A percentile compares a stretch with the other conserved stretches of the same genome.
Conservation (phyloP, 345 rosid genomes). For the Luvunga scandens region DNA sequence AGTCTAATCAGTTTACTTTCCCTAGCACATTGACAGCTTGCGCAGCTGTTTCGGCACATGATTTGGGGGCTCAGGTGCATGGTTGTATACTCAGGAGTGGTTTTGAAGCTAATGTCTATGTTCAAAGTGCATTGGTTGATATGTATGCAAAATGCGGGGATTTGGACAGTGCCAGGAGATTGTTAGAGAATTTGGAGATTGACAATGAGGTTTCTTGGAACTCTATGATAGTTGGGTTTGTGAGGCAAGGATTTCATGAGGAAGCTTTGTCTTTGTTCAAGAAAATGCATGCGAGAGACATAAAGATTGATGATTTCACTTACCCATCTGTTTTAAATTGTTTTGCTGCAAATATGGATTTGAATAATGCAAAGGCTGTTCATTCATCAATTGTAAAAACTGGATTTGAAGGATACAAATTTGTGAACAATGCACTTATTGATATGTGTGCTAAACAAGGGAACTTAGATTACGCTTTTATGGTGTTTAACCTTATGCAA, state of each 20-base stretch:
- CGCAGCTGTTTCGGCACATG: constrained; percentile 41
- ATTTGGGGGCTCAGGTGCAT: constrained; percentile 74
- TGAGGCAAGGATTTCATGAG: constrained; percentile 53
- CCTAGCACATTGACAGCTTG: constrained; percentile 80
- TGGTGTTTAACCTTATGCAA: constrained; percentile 58
- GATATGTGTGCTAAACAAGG: constrained; percentile 90
- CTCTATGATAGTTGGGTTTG: constrained; percentile 75
- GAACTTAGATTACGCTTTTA: constrained; percentile 44
- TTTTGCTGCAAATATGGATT: constrained; percentile 48
- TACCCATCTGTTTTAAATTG: constrained; percentile 69
- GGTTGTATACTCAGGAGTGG: constrained; percentile 64
- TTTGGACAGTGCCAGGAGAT: constrained; percentile 50
- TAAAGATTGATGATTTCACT: constrained; percentile 66
- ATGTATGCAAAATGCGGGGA: constrained; percentile 85
- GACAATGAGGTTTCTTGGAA: constrained; percentile 79
- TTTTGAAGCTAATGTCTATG: constrained; percentile 58
- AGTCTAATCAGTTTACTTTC: constrained; percentile 70
- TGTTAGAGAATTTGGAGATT: constrained; percentile 45
- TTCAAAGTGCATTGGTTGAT: constrained; percentile 73
- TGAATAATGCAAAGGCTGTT: constrained; percentile 43
- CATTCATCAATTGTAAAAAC: constrained; percentile 75
- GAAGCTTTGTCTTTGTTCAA: constrained; percentile 64
- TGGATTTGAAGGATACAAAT: constrained; percentile 58
- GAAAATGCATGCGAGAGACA: constrained; percentile 55
- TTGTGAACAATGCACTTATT: constrained; percentile 77